A percentile compares a stretch with the other conserved stretches of the same genome.
phyloP scores from a whole-genome alignment of 257 asterid species.

The Ilex aquifolium region DNA sequence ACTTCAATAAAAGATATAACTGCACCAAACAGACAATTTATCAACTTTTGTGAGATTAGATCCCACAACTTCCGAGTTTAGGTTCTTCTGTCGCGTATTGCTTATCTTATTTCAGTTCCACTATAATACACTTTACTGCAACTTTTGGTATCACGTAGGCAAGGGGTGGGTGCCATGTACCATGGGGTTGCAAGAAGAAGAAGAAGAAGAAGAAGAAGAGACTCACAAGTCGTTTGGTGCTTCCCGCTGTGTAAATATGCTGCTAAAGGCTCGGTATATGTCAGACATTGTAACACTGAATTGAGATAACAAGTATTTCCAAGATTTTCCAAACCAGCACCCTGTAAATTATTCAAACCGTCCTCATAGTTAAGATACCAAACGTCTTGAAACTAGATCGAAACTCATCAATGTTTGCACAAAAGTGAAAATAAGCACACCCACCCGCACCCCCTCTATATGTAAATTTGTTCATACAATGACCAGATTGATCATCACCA shows the following conservation, averaged over 20 bases:
- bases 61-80: too few relatives aligned
- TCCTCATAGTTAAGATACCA: slow-evolving; percentile 11
- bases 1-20: too few relatives aligned
- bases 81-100: too few relatives aligned
- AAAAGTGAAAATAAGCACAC: background rate
- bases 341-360: slow-evolving; percentile 45
- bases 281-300: slow-evolving; percentile 88
- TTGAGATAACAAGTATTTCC: slow-evolving; percentile 96
- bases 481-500: too few relatives aligned
- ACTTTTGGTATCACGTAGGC: too few relatives aligned
- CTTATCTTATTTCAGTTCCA: too few relatives aligned
- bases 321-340: slow-evolving; percentile 95
- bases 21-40: too few relatives aligned
- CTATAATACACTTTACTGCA: too few relatives aligned
- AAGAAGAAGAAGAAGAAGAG: slow-evolving; percentile 1
- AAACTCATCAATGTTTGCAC: background rate
- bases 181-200: background rate
- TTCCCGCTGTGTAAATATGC: slow-evolving; percentile 97
- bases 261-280: slow-evolving; percentile 96
- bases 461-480: too few relatives aligned
- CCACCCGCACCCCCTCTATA: too few relatives aligned
- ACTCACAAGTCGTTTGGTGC: slow-evolving; percentile 90
- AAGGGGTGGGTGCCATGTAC: too few relatives aligned
- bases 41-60: too few relatives aligned
- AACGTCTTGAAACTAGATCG: slow-evolving; percentile 1